phyloP scores from a whole-genome alignment of 2,329 filamentous ascomycete genomes.

The Neofusicoccum sp. region DNA sequence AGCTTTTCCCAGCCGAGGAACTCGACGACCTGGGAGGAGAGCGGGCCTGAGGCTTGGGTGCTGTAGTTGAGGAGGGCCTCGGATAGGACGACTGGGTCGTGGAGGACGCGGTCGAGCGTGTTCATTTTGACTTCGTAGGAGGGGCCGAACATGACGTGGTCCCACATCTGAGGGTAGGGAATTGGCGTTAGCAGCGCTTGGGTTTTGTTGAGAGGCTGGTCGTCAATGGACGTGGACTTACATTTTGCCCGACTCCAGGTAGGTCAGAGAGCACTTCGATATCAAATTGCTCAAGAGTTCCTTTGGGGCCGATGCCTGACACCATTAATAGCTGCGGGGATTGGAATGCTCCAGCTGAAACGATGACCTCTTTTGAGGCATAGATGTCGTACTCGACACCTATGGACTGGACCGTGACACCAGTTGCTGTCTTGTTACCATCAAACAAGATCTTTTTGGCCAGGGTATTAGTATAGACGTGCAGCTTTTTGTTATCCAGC shows the following conservation, averaged over 20 bases:
- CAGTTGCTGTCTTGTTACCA: constrained; percentile 28
- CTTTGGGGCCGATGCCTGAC: constrained; percentile 40
- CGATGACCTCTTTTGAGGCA: constrained; percentile 46
- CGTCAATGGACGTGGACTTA: constrained; percentile 14
- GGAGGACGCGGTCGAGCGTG: constrained; percentile 27
- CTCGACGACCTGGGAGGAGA: constrained; percentile 29
- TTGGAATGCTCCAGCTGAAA: constrained; percentile 48
- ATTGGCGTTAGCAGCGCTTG: background rate
- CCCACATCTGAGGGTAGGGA: constrained; percentile 30
- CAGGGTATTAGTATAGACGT: constrained; percentile 36
- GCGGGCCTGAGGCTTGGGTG: constrained; percentile 22
- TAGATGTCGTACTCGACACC: constrained; percentile 24
- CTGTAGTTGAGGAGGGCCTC: constrained; percentile 26
- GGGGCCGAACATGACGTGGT: constrained; percentile 29
- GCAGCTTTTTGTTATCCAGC: constrained; percentile 2
- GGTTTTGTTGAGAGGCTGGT: constrained; percentile 7
- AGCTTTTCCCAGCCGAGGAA: constrained; percentile 26
- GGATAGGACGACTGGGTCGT: constrained; percentile 23
- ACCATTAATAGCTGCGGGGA: constrained; percentile 45
- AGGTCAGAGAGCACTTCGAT: constrained; percentile 29
- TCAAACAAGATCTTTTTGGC: constrained; percentile 41
- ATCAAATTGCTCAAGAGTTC: constrained; percentile 27
- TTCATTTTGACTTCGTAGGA: constrained; percentile 27
- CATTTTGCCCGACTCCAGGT: constrained; percentile 30
- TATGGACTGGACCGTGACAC: constrained; percentile 26